Conservation (phyloP, 805 yeast genomes). For the Naumovozyma dairenensis region DNA sequence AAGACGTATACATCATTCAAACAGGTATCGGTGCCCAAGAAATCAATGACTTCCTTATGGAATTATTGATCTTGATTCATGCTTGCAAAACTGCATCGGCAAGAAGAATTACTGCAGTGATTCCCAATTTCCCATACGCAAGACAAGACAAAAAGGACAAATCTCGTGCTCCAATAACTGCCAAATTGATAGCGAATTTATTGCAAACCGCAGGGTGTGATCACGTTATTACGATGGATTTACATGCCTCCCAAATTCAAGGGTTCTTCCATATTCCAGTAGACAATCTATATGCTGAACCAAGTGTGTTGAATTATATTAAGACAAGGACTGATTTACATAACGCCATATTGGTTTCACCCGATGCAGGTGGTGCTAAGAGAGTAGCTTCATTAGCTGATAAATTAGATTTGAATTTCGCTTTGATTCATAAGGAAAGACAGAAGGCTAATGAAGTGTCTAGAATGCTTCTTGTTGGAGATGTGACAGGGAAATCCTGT, state of each 20-base stretch:
- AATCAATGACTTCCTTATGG: constrained; percentile 80
- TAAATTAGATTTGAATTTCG: constrained; percentile 82
- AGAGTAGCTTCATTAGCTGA: constrained; percentile 94
- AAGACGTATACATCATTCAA: constrained; percentile 77
- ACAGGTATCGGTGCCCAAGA: constrained; percentile 70
- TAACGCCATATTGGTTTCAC: constrained; percentile 76
- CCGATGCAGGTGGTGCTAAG: constrained; percentile 99
- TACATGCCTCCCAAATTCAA: constrained; percentile 96
- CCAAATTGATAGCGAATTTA: constrained; percentile 85
- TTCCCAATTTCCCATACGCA: constrained; percentile 94
- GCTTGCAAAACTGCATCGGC: constrained; percentile 97
- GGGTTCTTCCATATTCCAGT: constrained; percentile 95
- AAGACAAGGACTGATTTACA: constrained; percentile 47
- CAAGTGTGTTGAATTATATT: constrained; percentile 75
- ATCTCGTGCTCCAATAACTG: constrained; percentile 92
- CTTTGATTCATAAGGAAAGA: constrained; percentile 93
- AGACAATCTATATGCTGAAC: constrained; percentile 92
- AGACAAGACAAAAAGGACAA: constrained; percentile 96
- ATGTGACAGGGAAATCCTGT: constrained; percentile 74
- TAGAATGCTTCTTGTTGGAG: constrained; percentile 93
- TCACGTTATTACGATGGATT: constrained; percentile 93
- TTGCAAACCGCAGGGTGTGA: constrained; percentile 89
- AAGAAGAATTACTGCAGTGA: constrained; percentile 83
- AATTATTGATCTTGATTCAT: constrained; percentile 77
- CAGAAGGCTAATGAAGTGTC: constrained; percentile 92